phyloP scores from a whole-genome alignment of 768 basidiomycete genomes.

The Xerocomus potaroensis region DNA sequence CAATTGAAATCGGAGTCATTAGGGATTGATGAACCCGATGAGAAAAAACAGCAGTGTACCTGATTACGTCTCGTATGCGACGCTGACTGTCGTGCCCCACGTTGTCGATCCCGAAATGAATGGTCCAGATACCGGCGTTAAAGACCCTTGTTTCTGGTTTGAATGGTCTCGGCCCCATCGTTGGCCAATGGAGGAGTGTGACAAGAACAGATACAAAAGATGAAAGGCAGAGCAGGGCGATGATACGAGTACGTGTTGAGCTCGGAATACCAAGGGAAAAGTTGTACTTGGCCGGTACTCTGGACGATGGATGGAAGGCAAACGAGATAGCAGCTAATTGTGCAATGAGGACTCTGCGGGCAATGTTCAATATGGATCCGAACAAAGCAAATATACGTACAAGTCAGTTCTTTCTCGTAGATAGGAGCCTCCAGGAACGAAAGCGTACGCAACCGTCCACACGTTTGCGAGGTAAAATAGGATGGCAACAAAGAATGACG shows the following conservation, averaged over 20 bases:
- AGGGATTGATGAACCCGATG: background rate
- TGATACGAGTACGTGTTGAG: slow-evolving; percentile 27
- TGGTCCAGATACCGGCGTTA: slow-evolving; percentile 84
- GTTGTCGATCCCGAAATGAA: slow-evolving; percentile 74
- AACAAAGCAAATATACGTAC: slow-evolving; percentile 36
- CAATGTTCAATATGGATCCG: background rate
- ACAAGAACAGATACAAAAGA: slow-evolving; percentile 47
- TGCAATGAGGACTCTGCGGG: slow-evolving; percentile 45
- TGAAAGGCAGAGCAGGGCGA: slow-evolving; percentile 35
- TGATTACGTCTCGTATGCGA: slow-evolving; percentile 46
- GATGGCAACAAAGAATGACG: slow-evolving; percentile 56
- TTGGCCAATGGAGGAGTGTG: slow-evolving; percentile 53
- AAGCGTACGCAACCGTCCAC: slow-evolving; percentile 88
- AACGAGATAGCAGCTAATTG: slow-evolving; percentile 50
- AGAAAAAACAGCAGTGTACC: slow-evolving; percentile 41
- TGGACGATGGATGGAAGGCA: slow-evolving; percentile 41
- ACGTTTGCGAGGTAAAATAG: slow-evolving; percentile 65
- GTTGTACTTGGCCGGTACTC: slow-evolving; percentile 1
- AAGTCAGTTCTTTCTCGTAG: slow-evolving; percentile 75
- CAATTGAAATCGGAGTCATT: background rate
- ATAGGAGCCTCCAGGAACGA: slow-evolving; percentile 75
- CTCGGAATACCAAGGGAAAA: slow-evolving; percentile 13
- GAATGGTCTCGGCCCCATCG: slow-evolving; percentile 48
- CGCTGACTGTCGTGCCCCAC: slow-evolving; percentile 33
- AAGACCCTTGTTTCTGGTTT: slow-evolving; percentile 63